These are phyloP conservation scores for Pistacia integerrima DNA, from an alignment of 345 rosid genomes.

Conservation along the genomic window DNA sequence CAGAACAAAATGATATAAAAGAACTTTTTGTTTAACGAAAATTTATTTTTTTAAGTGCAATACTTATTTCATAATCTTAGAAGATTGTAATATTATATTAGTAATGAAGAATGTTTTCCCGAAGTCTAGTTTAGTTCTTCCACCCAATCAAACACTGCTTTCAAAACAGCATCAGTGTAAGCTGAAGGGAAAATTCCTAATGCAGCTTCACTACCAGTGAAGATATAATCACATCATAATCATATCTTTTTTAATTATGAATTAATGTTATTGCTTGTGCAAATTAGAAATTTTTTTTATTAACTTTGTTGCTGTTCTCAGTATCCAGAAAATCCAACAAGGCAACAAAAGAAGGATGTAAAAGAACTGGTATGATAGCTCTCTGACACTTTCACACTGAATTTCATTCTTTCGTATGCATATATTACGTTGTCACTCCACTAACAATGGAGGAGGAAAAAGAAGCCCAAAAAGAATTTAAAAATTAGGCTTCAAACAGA, in stretches of 20 bases:
- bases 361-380: slow-evolving; percentile 72
- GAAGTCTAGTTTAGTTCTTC: not conserved
- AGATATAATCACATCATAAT: not conserved
- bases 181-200: not conserved
- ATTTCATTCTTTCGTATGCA: not conserved
- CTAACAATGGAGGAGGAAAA: not conserved
- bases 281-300: not conserved
- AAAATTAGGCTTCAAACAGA: not conserved
- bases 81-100: too few relatives aligned
- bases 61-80: too few relatives aligned
- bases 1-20: not conserved
- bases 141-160: not conserved
- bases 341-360: slow-evolving; percentile 91
- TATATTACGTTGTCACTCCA: not conserved
- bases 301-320: slow-evolving; percentile 31
- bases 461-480: too few relatives aligned
- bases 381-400: not conserved
- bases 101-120: too few relatives aligned
- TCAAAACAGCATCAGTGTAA: not conserved
- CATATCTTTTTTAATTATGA: not conserved
- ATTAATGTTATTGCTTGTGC: slow-evolving; percentile 10
- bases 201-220: not conserved
- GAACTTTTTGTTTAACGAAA: too few relatives aligned
- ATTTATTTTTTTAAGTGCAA: too few relatives aligned
- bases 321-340: slow-evolving; percentile 98